Conservation (phyloP, 1,139 yeast species). For the Candida tropicalis region DNA sequence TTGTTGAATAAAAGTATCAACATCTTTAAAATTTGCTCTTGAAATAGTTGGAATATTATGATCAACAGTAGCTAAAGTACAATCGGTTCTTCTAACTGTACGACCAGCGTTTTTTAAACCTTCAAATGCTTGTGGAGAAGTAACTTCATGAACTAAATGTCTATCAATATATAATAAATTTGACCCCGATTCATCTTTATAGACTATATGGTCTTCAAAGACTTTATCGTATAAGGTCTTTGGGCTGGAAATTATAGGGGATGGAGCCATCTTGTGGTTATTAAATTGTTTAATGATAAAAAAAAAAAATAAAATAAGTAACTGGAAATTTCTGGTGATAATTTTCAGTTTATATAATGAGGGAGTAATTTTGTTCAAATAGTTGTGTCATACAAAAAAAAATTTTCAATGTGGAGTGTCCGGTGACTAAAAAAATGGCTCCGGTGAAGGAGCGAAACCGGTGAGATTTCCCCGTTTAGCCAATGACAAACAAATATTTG, state of each 20-base stretch:
- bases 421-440: background rate
- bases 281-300: background rate
- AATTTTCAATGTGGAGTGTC: background rate
- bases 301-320: background rate
- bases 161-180: constrained; percentile 89
- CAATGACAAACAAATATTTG: background rate
- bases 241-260: constrained; percentile 32
- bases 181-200: constrained; percentile 85
- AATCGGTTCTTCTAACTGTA: constrained; percentile 85
- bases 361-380: too few species aligned
- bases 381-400: constrained; percentile 5
- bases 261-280: constrained; percentile 4
- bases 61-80: constrained; percentile 96
- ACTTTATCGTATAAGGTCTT: constrained; percentile 93
- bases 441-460: constrained; percentile 12
- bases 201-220: constrained; percentile 91
- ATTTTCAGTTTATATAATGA: background rate
- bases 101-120: constrained; percentile 88
- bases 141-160: constrained; percentile 96
- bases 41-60: constrained; percentile 96
- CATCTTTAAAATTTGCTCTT: constrained; percentile 70
- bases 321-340: background rate
- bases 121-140: constrained; percentile 98
- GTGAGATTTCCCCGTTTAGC: background rate
- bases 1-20: constrained; percentile 83